Conservation (phyloP, 371 early-diverging fungal species). For the Mortierella polycephala region DNA sequence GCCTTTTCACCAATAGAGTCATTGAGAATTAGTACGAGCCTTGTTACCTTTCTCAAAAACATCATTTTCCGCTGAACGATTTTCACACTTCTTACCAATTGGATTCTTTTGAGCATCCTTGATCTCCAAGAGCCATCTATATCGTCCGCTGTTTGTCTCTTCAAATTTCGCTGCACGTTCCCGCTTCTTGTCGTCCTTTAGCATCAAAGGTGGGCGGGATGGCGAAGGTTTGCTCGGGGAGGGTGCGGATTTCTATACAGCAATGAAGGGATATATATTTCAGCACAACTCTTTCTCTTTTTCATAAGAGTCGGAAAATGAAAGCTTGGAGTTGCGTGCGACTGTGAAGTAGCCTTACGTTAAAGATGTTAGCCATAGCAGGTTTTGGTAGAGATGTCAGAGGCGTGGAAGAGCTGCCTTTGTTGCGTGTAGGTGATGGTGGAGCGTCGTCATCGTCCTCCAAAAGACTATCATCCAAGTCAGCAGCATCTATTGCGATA, state of each 20-base stretch:
- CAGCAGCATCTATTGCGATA: constrained; percentile 12
- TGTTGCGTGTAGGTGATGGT: constrained; percentile 21
- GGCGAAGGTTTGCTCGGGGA: constrained; percentile 21
- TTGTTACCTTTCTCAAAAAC: not conserved
- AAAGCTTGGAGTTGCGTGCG: too few species aligned
- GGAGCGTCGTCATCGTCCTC: constrained; percentile 29
- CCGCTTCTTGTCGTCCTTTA: constrained; percentile 53
- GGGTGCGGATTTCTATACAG: constrained; percentile 1
- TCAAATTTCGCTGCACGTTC: constrained; percentile 74
- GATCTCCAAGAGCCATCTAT: constrained; percentile 86
- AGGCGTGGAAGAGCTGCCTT: constrained; percentile 1
- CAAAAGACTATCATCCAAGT: constrained; percentile 15
- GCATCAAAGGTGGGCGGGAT: constrained; percentile 20
- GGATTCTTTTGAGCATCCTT: constrained; percentile 82
- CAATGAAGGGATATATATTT: not conserved
- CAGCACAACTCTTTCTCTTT: too few species aligned
- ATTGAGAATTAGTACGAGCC: not conserved
- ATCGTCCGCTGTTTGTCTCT: constrained; percentile 87
- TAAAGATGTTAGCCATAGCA: constrained; percentile 13
- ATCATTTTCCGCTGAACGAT: not conserved
- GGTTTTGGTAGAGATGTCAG: not conserved
- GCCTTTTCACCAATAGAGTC: constrained; percentile 37
- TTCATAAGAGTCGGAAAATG: too few species aligned
- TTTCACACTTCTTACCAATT: constrained; percentile 46
- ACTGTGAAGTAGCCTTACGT: constrained; percentile 8